Evolutionary conservation across 2,329 filamentous ascomycete genomes (phyloP).

Genomic region (Colletotrichum limetticola): DNA sequence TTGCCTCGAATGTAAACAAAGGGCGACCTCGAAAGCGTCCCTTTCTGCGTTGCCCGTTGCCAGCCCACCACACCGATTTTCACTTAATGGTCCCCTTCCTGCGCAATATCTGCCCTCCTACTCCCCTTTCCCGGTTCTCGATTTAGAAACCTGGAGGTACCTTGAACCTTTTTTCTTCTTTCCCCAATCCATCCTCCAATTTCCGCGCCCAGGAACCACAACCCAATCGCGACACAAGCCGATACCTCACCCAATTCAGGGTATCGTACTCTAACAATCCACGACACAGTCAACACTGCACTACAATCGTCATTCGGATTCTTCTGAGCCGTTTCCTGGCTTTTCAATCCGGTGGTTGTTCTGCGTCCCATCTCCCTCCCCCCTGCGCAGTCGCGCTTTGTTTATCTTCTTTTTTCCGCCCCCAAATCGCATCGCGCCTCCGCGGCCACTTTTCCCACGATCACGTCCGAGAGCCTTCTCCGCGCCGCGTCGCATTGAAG

Average conservation of each 20-base stretch:
- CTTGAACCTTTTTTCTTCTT: slow-evolving; percentile 9
- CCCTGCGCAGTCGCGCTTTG: neutral
- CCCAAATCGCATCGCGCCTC: slow-evolving; percentile 1
- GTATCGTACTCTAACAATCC: neutral
- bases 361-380: neutral
- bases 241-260: neutral
- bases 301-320: too few relatives aligned
- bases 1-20: slow-evolving; percentile 26
- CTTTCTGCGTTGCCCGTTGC: slow-evolving; percentile 10
- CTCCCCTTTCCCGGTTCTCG: neutral
- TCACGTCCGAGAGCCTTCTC: neutral
- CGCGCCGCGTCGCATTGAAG: slow-evolving; percentile 15
- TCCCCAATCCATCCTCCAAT: neutral
- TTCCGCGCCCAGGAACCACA: neutral
- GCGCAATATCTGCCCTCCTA: neutral
- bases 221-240: slow-evolving; percentile 1
- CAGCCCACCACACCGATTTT: slow-evolving; percentile 19
- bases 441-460: neutral
- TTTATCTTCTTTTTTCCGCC: neutral
- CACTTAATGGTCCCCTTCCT: neutral
- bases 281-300: neutral
- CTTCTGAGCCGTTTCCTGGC: neutral
- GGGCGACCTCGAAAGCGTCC: neutral
- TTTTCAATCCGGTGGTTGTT: neutral
- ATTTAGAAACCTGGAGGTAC: slow-evolving; percentile 15